Conservation (phyloP, 2,329 filamentous ascomycete species). For the Pyrenophora tritici-repentis region DNA sequence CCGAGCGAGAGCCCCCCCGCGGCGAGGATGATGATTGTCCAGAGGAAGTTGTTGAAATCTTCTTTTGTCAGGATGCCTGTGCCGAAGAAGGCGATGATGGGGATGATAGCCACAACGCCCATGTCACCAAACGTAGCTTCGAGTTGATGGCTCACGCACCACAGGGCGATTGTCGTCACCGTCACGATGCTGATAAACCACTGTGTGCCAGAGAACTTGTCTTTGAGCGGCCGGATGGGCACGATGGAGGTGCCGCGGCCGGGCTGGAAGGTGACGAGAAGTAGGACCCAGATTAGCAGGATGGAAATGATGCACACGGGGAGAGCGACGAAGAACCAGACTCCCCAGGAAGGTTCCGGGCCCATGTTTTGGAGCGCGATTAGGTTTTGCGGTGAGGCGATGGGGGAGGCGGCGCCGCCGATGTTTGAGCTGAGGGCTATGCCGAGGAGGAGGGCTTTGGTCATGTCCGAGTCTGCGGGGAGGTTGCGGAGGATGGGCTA, state of each 20-base stretch:
- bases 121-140: constrained; percentile 92
- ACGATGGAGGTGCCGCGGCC: constrained; percentile 86
- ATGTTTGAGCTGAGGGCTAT: constrained; percentile 96
- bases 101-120: constrained; percentile 97
- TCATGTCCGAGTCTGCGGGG: constrained; percentile 87
- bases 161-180: constrained; percentile 80
- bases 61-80: constrained; percentile 96
- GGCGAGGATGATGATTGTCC: constrained; percentile 99
- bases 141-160: constrained; percentile 90
- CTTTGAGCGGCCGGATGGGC: constrained; percentile 86
- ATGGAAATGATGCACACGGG: constrained; percentile 91
- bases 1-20: constrained; percentile 91
- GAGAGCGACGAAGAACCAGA: constrained; percentile 96
- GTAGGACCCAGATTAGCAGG: constrained; percentile 82
- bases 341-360: constrained; percentile 86
- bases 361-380: constrained; percentile 96
- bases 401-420: constrained; percentile 93
- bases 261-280: constrained; percentile 84
- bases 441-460: constrained; percentile 91
- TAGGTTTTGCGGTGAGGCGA: constrained; percentile 96
- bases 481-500: constrained; percentile 95
- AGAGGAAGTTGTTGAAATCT: constrained; percentile 99
- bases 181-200: constrained; percentile 91
- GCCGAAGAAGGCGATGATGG: constrained; percentile 94
- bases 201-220: constrained; percentile 84